Evolutionary conservation across 139 green algal species (phyloP).

Genomic region (Trebouxia sp.): DNA sequence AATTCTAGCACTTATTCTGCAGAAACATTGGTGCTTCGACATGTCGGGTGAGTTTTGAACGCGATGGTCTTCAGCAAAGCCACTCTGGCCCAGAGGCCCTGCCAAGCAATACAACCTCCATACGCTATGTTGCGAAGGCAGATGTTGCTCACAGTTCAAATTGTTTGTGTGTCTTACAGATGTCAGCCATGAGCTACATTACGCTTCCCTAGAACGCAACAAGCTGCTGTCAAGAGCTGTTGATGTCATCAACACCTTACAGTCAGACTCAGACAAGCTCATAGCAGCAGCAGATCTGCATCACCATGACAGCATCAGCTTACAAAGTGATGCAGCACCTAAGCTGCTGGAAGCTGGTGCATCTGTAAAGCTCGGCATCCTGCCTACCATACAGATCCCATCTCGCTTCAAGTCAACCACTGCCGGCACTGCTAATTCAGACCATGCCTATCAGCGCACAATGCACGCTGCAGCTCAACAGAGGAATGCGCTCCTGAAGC

Average conservation of each 20-base stretch:
- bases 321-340: no score
- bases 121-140: no score
- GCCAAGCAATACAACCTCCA: no score
- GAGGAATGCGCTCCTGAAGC: not conserved
- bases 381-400: not conserved
- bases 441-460: constrained; percentile 12
- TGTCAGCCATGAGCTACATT: not conserved
- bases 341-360: no score
- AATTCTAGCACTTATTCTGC: no score
- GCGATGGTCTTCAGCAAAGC: no score
- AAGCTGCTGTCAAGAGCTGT: not conserved
- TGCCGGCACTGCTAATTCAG: not conserved
- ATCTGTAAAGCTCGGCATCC: not conserved
- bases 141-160: no score
- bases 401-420: not conserved
- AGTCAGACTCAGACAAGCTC: not conserved
- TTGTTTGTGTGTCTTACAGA: not conserved
- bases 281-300: constrained; percentile 8
- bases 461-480: not conserved
- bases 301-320: not conserved
- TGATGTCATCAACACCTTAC: not conserved
- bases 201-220: not conserved
- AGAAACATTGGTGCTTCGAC: no score
- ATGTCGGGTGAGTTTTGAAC: no score
- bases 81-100: no score